These are phyloP conservation scores for Cystobasidium onofrii DNA, from an alignment of 768 basidiomycete genomes.

Conservation along the genomic window DNA sequence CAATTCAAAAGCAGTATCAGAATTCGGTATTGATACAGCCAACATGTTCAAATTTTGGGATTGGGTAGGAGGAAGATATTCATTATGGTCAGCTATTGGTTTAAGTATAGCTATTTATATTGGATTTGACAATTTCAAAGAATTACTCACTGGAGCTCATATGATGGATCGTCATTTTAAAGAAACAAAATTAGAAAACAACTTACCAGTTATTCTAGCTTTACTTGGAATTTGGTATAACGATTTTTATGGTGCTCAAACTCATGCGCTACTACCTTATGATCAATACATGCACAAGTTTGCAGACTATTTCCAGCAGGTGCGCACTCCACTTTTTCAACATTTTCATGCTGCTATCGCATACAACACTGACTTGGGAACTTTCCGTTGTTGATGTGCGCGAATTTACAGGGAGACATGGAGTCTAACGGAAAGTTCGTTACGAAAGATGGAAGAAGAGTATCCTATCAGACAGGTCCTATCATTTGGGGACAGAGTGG, in stretches of 20 bases:
- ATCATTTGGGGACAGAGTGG: constrained; percentile 99
- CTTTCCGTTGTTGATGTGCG: no score
- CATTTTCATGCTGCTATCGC: no score
- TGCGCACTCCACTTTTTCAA: constrained; percentile 36
- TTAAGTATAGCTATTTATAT: constrained; percentile 86
- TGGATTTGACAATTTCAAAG: constrained; percentile 87
- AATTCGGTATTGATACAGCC: constrained; percentile 76
- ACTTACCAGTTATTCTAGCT: constrained; percentile 84
- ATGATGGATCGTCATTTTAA: constrained; percentile 98
- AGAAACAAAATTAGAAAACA: constrained; percentile 73
- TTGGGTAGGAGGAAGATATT: constrained; percentile 99
- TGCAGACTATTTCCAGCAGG: constrained; percentile 99
- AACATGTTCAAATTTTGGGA: constrained; percentile 99
- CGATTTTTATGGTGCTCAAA: constrained; percentile 95
- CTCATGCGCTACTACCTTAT: constrained; percentile 88
- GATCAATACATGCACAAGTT: constrained; percentile 99
- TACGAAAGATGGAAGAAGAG: constrained; percentile 85
- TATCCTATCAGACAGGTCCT: constrained; percentile 93
- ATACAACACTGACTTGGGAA: no score
- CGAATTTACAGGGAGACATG: constrained; percentile 82
- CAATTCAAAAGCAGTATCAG: constrained; percentile 84
- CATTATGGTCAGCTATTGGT: constrained; percentile 96
- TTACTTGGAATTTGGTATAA: constrained; percentile 96
- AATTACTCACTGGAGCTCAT: constrained; percentile 82
- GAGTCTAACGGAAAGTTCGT: constrained; percentile 97